A percentile compares a stretch with the other conserved stretches of the same genome.
phyloP scores from a whole-genome alignment of 2,329 filamentous ascomycete species.

The Monosporascus sp. region DNA sequence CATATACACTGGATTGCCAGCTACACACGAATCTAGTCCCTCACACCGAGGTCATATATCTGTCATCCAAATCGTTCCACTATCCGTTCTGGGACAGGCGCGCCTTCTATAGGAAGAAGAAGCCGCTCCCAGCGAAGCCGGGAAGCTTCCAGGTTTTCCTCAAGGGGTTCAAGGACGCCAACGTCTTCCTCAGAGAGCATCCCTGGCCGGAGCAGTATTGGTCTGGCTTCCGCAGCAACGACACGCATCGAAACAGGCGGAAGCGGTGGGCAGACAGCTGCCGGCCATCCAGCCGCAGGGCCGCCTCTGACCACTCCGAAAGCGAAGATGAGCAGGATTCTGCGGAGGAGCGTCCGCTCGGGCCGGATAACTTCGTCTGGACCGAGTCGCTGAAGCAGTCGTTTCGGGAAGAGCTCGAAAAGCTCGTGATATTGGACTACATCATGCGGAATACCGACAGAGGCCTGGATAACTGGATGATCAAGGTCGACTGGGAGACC shows the following conservation, averaged over 20 bases:
- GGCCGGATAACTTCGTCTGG: conserved; percentile 68
- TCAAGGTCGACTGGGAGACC: conserved; percentile 83
- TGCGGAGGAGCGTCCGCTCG: conserved; percentile 31
- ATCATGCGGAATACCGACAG: conserved; percentile 99
- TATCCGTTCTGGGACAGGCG: conserved; percentile 97
- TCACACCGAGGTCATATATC: conserved; percentile 89
- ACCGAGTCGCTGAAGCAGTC: conserved; percentile 83
- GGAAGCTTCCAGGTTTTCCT: conserved; percentile 98
- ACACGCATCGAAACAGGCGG: conserved; percentile 62
- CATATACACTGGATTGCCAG: conserved; percentile 89
- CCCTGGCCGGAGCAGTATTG: conserved; percentile 92
- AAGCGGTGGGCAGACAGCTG: conserved; percentile 79
- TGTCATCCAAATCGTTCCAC: conserved; percentile 95
- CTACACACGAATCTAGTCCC: conserved; percentile 88
- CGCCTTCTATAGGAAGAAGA: conserved; percentile 82
- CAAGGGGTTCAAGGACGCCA: conserved; percentile 95
- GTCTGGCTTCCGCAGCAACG: conserved; percentile 62
- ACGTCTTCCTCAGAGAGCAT: conserved; percentile 87
- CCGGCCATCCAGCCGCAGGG: conserved; percentile 49
- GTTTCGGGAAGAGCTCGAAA: conserved; percentile 92
- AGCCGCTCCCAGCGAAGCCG: conserved; percentile 78
- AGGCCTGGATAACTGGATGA: conserved; percentile 99
- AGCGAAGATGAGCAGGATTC: conserved; percentile 42
- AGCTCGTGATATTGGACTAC: conserved; percentile 94
- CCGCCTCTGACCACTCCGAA: conserved; percentile 37